phyloP scores from a whole-genome alignment of 164 flowering plant species.

The Magnolia officinalis region DNA sequence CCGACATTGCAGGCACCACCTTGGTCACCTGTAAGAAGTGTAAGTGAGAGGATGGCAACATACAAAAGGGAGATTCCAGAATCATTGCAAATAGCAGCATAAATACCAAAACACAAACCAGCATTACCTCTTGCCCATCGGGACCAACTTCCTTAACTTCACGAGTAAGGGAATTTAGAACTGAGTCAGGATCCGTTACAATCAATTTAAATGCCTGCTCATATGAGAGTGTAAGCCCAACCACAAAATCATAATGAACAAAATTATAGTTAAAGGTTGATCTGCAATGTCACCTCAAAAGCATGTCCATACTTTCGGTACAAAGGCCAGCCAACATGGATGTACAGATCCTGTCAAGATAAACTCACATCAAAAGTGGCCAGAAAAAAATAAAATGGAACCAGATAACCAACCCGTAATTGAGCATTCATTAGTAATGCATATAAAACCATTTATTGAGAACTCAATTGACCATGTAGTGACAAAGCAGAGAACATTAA shows the following conservation, averaged over 20 bases:
- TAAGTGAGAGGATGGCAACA: neutral
- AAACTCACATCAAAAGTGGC: constrained; percentile 1
- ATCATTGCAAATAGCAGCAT: neutral
- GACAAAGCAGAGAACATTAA: neutral
- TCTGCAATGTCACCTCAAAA: constrained; percentile 57
- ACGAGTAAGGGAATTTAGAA: constrained; percentile 69
- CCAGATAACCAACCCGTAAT: neutral
- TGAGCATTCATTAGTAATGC: neutral
- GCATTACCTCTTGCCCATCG: constrained; percentile 83
- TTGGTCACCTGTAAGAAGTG: constrained; percentile 54
- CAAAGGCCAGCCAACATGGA: constrained; percentile 89
- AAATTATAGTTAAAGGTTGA: neutral
- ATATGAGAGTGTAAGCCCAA: constrained; percentile 8
- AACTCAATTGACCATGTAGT: neutral
- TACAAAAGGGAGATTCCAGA: neutral
- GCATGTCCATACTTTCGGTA: constrained; percentile 94
- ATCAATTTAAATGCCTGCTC: constrained; percentile 78
- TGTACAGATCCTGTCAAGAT: constrained; percentile 66
- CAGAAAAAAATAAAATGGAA: neutral
- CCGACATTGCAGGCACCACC: constrained; percentile 79
- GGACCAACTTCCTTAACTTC: constrained; percentile 85
- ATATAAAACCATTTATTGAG: neutral
- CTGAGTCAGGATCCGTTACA: constrained; percentile 78
- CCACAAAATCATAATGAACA: neutral
- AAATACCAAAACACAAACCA: constrained; percentile 1